These are phyloP conservation scores for Fusarium cicatricum DNA, from an alignment of 2,329 filamentous ascomycete genomes.

Conservation along the genomic window DNA sequence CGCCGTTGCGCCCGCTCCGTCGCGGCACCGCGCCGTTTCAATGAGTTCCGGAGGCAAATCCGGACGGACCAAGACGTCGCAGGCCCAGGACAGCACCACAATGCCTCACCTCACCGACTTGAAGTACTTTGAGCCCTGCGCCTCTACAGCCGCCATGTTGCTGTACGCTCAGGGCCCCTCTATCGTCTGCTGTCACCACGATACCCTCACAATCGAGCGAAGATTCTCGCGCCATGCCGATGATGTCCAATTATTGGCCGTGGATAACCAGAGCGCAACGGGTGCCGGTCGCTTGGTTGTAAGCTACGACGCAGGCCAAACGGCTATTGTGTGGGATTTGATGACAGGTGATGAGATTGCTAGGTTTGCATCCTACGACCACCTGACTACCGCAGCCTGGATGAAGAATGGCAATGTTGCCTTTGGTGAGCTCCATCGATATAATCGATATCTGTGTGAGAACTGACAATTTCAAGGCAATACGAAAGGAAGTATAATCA, in stretches of 20 bases:
- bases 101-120: slow-evolving; percentile 59
- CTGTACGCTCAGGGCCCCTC: slow-evolving; percentile 85
- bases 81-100: slow-evolving; percentile 59
- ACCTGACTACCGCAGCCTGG: slow-evolving; percentile 86
- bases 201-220: slow-evolving; percentile 87
- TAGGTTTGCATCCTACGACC: slow-evolving; percentile 91
- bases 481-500: slow-evolving; percentile 87
- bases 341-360: slow-evolving; percentile 90
- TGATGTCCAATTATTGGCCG: slow-evolving; percentile 82
- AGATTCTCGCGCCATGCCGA: slow-evolving; percentile 85
- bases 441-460: slow-evolving; percentile 5
- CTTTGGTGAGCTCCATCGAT: slow-evolving; percentile 73
- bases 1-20: slow-evolving; percentile 57
- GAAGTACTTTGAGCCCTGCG: slow-evolving; percentile 82
- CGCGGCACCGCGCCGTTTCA: slow-evolving; percentile 67
- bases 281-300: slow-evolving; percentile 87
- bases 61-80: slow-evolving; percentile 53
- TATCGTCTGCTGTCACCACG: slow-evolving; percentile 89
- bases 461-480: slow-evolving; percentile 69
- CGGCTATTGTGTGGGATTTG: slow-evolving; percentile 96
- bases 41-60: slow-evolving; percentile 65
- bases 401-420: slow-evolving; percentile 97
- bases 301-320: slow-evolving; percentile 91
- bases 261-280: slow-evolving; percentile 89
- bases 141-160: slow-evolving; percentile 89